These are phyloP conservation scores for Phytophthora citricola DNA, from an alignment of 352 stramenopile species.

Conservation along the genomic window DNA sequence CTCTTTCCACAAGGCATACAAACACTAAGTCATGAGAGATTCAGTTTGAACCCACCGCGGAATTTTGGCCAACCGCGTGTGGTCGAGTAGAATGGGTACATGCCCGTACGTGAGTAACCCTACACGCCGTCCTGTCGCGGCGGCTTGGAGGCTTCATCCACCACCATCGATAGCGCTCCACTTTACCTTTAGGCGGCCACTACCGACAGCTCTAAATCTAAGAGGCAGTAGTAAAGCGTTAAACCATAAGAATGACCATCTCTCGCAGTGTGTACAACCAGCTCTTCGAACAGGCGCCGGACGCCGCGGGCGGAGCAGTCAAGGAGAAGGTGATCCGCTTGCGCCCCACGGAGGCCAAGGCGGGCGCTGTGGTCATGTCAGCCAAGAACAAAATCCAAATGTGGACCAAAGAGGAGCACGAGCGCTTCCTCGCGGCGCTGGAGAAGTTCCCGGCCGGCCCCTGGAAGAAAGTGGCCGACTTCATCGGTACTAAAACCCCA, in stretches of 20 bases:
- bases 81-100: conserved; percentile 37
- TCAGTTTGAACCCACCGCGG: conserved; percentile 24
- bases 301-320: conserved; percentile 25
- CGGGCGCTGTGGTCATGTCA: conserved; percentile 76
- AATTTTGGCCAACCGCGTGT: conserved; percentile 7
- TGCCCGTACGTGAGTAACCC: conserved; percentile 23
- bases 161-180: conserved; percentile 23
- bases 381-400: conserved; percentile 88
- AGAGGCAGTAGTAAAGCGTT: conserved; percentile 14
- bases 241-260: conserved; percentile 66
- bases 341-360: conserved; percentile 80
- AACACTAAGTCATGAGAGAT: conserved; percentile 23
- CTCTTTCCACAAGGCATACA: conserved; percentile 7
- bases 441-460: conserved; percentile 86
- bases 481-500: conserved; percentile 87
- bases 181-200: conserved; percentile 14
- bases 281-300: conserved; percentile 71
- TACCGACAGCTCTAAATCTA: neutral
- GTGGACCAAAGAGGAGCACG: conserved; percentile 89
- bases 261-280: conserved; percentile 86
- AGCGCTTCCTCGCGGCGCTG: conserved; percentile 83
- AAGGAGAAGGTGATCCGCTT: conserved; percentile 81
- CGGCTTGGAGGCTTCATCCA: conserved; percentile 23
- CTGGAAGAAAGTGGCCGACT: conserved; percentile 88
- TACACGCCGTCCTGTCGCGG: conserved; percentile 17